phyloP scores from a whole-genome alignment of 2,329 filamentous ascomycete genomes.

The Didymella segeticola region DNA sequence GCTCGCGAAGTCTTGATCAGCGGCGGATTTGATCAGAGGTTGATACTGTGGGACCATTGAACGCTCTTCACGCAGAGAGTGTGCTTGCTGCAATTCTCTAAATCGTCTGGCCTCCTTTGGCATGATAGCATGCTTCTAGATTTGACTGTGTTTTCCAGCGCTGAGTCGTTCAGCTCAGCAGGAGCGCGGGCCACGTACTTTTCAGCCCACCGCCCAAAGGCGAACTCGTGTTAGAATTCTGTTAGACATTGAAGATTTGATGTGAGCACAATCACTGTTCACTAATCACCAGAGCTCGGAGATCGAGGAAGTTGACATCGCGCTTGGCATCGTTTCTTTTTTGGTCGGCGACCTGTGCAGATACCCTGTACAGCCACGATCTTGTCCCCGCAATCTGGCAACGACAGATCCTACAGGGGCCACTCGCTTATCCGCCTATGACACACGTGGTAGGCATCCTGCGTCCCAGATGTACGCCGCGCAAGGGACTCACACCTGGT shows the following conservation, averaged over 20 bases:
- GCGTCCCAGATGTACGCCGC: slow-evolving; percentile 3
- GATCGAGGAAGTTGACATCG: not conserved
- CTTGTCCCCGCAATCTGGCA: slow-evolving; percentile 21
- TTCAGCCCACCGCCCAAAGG: not conserved
- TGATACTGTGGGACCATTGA: slow-evolving; percentile 61
- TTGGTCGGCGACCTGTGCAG: slow-evolving; percentile 12
- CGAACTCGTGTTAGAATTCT: too few species aligned
- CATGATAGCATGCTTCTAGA: not conserved
- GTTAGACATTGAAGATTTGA: not conserved
- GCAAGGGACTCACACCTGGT: slow-evolving; percentile 14
- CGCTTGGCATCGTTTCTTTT: slow-evolving; percentile 17
- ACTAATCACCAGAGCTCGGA: not conserved
- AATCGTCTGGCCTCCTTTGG: not conserved
- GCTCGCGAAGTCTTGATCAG: slow-evolving; percentile 64
- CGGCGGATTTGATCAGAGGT: slow-evolving; percentile 68
- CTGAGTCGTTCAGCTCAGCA: not conserved
- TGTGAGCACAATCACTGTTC: not conserved
- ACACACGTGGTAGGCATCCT: slow-evolving; percentile 15
- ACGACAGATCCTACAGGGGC: slow-evolving; percentile 15
- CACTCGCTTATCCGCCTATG: slow-evolving; percentile 19
- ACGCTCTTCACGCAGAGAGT: not conserved
- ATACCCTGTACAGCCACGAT: slow-evolving; percentile 20
- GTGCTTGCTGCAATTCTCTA: not conserved
- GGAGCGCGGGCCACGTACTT: not conserved
- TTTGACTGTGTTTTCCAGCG: not conserved